Percentiles rank a stretch among this genome's conserved stretches.
phyloP scores from a whole-genome alignment of 345 rosid species.

The Heritiera littoralis region DNA sequence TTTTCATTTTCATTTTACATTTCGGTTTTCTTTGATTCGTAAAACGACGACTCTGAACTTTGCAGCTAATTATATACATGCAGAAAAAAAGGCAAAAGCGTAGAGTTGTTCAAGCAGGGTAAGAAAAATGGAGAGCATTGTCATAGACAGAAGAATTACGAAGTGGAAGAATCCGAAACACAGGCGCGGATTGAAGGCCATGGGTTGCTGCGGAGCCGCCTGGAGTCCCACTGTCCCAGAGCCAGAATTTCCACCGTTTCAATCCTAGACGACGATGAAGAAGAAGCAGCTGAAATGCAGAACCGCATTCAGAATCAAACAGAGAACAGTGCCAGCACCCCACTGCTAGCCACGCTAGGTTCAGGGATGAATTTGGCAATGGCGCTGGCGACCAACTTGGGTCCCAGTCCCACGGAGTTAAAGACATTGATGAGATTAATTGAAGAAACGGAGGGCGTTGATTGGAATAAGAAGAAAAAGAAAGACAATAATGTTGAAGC shows the following conservation, averaged over 20 bases:
- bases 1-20: background rate
- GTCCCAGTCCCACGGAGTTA: conserved; percentile 25
- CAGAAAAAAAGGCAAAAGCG: background rate
- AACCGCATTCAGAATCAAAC: background rate
- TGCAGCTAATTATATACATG: background rate
- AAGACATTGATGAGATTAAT: conserved; percentile 78
- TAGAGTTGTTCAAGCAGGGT: background rate
- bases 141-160: conserved; percentile 35
- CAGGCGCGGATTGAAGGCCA: conserved; percentile 60
- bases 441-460: conserved; percentile 68
- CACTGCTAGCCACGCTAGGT: background rate
- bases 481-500: background rate
- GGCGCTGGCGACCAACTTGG: conserved; percentile 51
- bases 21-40: background rate
- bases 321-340: background rate
- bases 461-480: conserved; percentile 30
- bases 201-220: conserved; percentile 62
- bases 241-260: conserved; percentile 30
- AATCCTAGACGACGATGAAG: conserved; percentile 30
- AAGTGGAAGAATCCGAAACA: conserved; percentile 67
- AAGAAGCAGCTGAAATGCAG: conserved; percentile 16
- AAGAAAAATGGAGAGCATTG: conserved; percentile 25
- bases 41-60: background rate
- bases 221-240: conserved; percentile 45
- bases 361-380: conserved; percentile 64